Evolutionary conservation across 2,329 filamentous ascomycete genomes (phyloP).

Genomic region (Ophiocordyceps robertsii): DNA sequence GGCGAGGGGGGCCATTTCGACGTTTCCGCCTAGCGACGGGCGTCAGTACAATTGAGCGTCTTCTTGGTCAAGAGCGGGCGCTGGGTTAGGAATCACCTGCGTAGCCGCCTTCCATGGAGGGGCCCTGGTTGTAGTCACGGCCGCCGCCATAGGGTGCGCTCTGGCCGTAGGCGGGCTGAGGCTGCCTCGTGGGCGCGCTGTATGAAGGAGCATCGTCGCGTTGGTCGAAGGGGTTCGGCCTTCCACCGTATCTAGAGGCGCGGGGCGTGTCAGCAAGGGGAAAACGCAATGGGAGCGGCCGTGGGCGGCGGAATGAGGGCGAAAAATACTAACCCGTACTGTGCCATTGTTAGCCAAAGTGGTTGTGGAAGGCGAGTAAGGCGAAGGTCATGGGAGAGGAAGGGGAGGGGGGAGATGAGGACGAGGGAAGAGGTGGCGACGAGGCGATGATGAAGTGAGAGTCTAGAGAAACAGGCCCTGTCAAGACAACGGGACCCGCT

Average conservation of each 20-base stretch:
- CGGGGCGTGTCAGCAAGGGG: neutral
- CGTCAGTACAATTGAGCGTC: neutral
- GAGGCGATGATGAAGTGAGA: conserved; percentile 1
- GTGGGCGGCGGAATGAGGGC: conserved; percentile 1
- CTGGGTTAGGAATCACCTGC: conserved; percentile 10
- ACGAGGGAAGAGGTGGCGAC: neutral
- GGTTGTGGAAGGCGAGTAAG: conserved; percentile 1
- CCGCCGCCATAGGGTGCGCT: conserved; percentile 10
- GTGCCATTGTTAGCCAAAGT: conserved; percentile 16
- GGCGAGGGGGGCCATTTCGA: conserved; percentile 59
- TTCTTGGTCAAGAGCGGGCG: no score
- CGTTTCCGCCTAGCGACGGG: conserved; percentile 29
- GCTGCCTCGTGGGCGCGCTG: conserved; percentile 9
- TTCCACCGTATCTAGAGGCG: conserved; percentile 36
- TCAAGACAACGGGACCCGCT: neutral
- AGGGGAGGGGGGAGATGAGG: neutral
- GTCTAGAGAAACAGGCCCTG: neutral
- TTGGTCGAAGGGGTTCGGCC: conserved; percentile 46
- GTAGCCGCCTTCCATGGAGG: conserved; percentile 14
- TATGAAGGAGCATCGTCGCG: conserved; percentile 26
- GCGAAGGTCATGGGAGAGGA: neutral
- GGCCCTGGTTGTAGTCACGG: conserved; percentile 10
- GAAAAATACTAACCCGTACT: conserved; percentile 40
- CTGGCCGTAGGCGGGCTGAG: conserved; percentile 8
- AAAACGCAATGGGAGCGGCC: neutral